Evolutionary conservation across 2,329 filamentous ascomycete genomes (phyloP).

Genomic region (Xylaria sp.): DNA sequence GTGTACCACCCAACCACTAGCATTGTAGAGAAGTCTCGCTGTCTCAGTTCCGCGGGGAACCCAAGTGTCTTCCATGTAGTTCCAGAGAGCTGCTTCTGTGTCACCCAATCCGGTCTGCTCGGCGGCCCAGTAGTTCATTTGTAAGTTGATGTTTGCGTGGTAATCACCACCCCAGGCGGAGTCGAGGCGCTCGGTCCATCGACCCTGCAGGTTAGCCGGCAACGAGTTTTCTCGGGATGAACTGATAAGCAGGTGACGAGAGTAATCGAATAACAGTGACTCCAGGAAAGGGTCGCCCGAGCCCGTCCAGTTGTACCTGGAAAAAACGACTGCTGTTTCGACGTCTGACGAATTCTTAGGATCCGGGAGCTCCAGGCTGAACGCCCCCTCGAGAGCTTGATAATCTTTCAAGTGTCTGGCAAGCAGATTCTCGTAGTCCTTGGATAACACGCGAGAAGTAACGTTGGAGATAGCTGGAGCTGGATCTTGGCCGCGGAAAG

Average conservation of each 20-base stretch:
- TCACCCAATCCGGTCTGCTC: constrained; percentile 63
- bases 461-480: constrained; percentile 51
- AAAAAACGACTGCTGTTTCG: constrained; percentile 53
- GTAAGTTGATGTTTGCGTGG: constrained; percentile 68
- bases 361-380: constrained; percentile 60
- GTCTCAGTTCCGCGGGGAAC: constrained; percentile 64
- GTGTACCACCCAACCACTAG: constrained; percentile 66
- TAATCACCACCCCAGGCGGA: constrained; percentile 67
- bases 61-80: constrained; percentile 66
- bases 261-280: constrained; percentile 64
- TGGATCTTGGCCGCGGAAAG: constrained; percentile 62
- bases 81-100: constrained; percentile 60
- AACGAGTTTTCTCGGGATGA: constrained; percentile 63
- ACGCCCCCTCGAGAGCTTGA: constrained; percentile 52
- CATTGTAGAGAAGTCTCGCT: constrained; percentile 64
- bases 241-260: constrained; percentile 65
- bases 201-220: constrained; percentile 67
- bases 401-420: constrained; percentile 57
- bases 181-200: constrained; percentile 59
- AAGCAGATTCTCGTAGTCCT: constrained; percentile 50
- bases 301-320: constrained; percentile 48
- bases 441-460: constrained; percentile 50
- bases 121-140: constrained; percentile 71
- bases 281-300: constrained; percentile 64
- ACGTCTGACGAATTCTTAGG: constrained; percentile 52